phyloP scores from a whole-genome alignment of 2,329 filamentous ascomycete species.

The Atkinsonella hypoxylon region DNA sequence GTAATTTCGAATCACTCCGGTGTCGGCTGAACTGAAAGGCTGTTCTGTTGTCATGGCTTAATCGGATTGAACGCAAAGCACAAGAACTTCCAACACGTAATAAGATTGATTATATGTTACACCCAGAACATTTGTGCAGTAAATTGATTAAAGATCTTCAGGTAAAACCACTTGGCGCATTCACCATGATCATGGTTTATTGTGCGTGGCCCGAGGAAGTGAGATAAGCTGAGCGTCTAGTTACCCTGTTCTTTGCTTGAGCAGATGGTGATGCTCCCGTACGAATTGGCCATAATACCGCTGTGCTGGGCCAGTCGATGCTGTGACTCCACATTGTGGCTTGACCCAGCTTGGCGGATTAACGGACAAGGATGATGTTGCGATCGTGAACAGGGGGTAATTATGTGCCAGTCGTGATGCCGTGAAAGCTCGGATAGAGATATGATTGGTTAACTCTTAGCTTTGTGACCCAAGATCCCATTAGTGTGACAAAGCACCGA shows the following conservation, averaged over 20 bases:
- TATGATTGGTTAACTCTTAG: background rate
- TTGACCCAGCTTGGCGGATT: conserved; percentile 3
- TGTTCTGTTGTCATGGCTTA: no score
- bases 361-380: background rate
- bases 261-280: background rate
- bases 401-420: background rate
- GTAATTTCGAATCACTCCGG: no score
- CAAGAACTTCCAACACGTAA: no score
- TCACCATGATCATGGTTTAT: no score
- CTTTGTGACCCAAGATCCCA: background rate
- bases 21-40: no score
- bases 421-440: background rate
- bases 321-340: background rate
- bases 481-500: background rate
- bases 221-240: background rate
- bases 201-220: background rate
- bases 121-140: no score
- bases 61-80: no score
- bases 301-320: background rate
- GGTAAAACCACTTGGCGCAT: no score
- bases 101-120: no score
- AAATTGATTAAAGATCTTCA: no score
- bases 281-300: background rate
- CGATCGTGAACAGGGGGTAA: background rate
- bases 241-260: background rate